A percentile compares a stretch with the other conserved stretches of the same genome.
Conservation (phyloP, 345 rosid genomes). For the Gossypium thurberi region DNA sequence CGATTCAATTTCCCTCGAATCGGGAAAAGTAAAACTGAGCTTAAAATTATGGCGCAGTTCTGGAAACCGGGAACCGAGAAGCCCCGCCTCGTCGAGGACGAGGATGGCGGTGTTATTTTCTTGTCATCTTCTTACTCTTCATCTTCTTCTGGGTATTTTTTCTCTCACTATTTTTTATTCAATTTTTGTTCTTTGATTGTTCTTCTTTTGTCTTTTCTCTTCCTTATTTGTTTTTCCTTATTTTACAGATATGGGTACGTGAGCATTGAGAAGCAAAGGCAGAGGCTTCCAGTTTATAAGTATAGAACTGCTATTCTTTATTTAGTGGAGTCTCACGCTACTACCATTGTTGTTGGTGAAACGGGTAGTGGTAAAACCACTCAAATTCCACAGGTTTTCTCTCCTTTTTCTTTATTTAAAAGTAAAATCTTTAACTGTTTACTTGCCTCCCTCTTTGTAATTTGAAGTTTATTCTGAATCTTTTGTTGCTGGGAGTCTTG, state of each 20-base stretch:
- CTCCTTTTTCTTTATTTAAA: neutral
- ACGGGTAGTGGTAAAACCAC: slow-evolving; percentile 99
- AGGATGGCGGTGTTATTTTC: slow-evolving; percentile 86
- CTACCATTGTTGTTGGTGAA: slow-evolving; percentile 90
- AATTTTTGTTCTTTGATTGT: neutral
- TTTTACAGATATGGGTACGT: slow-evolving; percentile 52
- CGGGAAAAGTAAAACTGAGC: neutral
- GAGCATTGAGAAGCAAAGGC: slow-evolving; percentile 78
- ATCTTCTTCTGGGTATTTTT: slow-evolving; percentile 61
- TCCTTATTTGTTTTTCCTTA: neutral
- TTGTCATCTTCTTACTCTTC: slow-evolving; percentile 46
- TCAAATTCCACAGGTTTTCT: slow-evolving; percentile 83
- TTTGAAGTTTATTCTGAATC: neutral
- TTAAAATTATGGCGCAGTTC: slow-evolving; percentile 51
- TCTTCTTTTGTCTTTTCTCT: neutral
- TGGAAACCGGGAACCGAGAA: slow-evolving; percentile 95
- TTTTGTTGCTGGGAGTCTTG: slow-evolving; percentile 4
- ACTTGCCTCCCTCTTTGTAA: neutral
- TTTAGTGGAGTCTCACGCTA: slow-evolving; percentile 82
- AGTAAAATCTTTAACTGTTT: neutral
- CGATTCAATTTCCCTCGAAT: neutral
- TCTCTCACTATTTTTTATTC: neutral
- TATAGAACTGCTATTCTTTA: slow-evolving; percentile 72
- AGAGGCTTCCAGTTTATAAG: slow-evolving; percentile 84
- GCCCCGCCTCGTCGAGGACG: slow-evolving; percentile 80